phyloP scores from a whole-genome alignment of 306 rosid genomes.

The Comarum palustre region DNA sequence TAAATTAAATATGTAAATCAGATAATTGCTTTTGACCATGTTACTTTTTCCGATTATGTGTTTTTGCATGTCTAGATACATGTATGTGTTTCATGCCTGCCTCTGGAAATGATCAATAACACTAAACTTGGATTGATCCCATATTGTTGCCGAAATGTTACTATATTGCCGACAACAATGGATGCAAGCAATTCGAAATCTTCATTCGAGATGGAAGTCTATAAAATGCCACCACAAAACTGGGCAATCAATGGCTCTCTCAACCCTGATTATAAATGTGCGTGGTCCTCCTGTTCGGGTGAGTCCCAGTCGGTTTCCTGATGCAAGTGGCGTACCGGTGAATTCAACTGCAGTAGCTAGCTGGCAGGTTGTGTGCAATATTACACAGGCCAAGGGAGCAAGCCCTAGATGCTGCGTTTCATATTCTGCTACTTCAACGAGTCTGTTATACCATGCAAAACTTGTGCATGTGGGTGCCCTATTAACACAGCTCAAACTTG shows the following conservation, averaged over 20 bases:
- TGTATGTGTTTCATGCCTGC: no score
- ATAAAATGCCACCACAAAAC: slow-evolving; percentile 90
- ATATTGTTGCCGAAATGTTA: slow-evolving; percentile 88
- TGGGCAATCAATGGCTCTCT: slow-evolving; percentile 74
- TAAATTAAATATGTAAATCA: no score
- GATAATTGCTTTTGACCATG: no score
- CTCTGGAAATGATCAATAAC: slow-evolving; percentile 72
- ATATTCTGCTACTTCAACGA: slow-evolving; percentile 87
- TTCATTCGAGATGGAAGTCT: slow-evolving; percentile 80
- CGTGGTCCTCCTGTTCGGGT: slow-evolving; percentile 75
- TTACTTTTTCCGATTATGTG: no score
- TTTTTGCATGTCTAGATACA: no score
- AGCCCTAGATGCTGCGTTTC: slow-evolving; percentile 85
- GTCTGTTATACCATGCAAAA: slow-evolving; percentile 85
- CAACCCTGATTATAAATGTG: slow-evolving; percentile 80
- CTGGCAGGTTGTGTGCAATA: slow-evolving; percentile 98
- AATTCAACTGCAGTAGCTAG: slow-evolving; percentile 76
- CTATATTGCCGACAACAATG: slow-evolving; percentile 79
- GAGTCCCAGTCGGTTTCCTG: slow-evolving; percentile 66
- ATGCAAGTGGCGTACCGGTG: slow-evolving; percentile 53
- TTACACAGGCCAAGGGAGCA: slow-evolving; percentile 51
- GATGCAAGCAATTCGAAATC: slow-evolving; percentile 74
- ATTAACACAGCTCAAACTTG: slow-evolving; percentile 51
- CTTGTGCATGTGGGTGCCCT: slow-evolving; percentile 97
- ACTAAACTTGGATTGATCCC: slow-evolving; percentile 63